phyloP scores from a whole-genome alignment of 345 rosid species.

The Sapria himalayana region DNA sequence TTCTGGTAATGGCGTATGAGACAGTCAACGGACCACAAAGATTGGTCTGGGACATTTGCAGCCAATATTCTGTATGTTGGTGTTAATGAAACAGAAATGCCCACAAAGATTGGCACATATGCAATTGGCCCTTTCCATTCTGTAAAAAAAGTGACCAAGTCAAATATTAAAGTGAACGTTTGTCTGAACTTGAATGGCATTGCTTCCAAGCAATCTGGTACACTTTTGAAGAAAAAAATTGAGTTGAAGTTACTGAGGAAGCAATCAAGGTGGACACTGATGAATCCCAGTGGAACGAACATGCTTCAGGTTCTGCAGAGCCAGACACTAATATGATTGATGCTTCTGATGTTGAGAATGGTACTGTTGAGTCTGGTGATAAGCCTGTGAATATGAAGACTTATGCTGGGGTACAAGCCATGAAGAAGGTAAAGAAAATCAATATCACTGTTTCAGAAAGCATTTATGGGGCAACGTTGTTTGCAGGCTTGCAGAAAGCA shows the following conservation, averaged over 20 bases:
- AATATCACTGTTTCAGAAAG: conserved; percentile 48
- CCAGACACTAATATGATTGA: conserved; percentile 56
- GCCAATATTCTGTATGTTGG: conserved; percentile 65
- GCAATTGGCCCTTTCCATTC: conserved; percentile 91
- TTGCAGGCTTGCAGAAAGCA: conserved; percentile 53
- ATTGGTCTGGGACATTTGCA: conserved; percentile 50
- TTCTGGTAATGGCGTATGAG: conserved; percentile 33
- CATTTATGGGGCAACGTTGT: conserved; percentile 49
- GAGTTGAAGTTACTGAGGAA: conserved; percentile 39
- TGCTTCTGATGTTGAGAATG: conserved; percentile 39
- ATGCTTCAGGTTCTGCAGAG: conserved; percentile 32
- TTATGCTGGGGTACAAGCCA: conserved; percentile 59
- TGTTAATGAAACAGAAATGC: conserved; percentile 37
- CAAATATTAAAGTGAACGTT: conserved; percentile 74
- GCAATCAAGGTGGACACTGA: conserved; percentile 58
- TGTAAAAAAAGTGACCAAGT: conserved; percentile 40
- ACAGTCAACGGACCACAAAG: too few species aligned
- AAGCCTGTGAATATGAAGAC: conserved; percentile 73
- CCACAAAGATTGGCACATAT: conserved; percentile 64
- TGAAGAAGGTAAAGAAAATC: conserved; percentile 81
- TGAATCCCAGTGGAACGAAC: conserved; percentile 20
- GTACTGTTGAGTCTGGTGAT: conserved; percentile 47
- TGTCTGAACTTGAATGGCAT: conserved; percentile 77
- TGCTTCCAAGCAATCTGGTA: conserved; percentile 64
- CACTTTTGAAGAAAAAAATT: conserved; percentile 59